Conservation (phyloP, 2,329 filamentous ascomycete genomes). For the Colletotrichum spaethianum region DNA sequence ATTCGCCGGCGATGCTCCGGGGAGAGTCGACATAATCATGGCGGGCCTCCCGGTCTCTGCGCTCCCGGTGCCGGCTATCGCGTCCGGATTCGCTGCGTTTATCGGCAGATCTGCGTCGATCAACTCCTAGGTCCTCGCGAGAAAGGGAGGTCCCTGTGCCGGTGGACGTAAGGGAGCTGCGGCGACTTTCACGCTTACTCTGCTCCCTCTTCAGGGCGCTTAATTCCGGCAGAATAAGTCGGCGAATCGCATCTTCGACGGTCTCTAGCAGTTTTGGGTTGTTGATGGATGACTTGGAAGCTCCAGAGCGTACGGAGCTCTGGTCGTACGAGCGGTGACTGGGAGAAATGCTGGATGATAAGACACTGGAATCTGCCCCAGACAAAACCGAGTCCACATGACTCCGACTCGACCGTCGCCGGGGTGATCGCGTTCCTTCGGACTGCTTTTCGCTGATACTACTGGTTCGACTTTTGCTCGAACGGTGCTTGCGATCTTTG, state of each 20-base stretch:
- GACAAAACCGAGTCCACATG: conserved; percentile 68
- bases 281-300: conserved; percentile 82
- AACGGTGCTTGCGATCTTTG: conserved; percentile 65
- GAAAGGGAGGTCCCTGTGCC: conserved; percentile 64
- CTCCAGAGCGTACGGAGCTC: conserved; percentile 65
- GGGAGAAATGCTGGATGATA: conserved; percentile 67
- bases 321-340: conserved; percentile 71
- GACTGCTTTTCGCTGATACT: conserved; percentile 63
- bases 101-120: conserved; percentile 74
- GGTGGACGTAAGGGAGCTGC: conserved; percentile 74
- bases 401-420: conserved; percentile 66
- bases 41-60: conserved; percentile 65
- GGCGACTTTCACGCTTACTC: conserved; percentile 80
- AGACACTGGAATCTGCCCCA: conserved; percentile 66
- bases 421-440: conserved; percentile 62
- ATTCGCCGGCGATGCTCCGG: conserved; percentile 64
- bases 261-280: conserved; percentile 93
- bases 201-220: conserved; percentile 93
- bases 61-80: conserved; percentile 57
- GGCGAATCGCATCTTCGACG: conserved; percentile 92
- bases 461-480: conserved; percentile 65
- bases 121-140: conserved; percentile 69
- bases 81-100: conserved; percentile 66
- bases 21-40: conserved; percentile 68
- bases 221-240: conserved; percentile 91